A percentile compares a stretch with the other conserved stretches of the same genome.
phyloP scores from a whole-genome alignment of 2,329 filamentous ascomycete species.

The Calonectria pseudoreteaudii region DNA sequence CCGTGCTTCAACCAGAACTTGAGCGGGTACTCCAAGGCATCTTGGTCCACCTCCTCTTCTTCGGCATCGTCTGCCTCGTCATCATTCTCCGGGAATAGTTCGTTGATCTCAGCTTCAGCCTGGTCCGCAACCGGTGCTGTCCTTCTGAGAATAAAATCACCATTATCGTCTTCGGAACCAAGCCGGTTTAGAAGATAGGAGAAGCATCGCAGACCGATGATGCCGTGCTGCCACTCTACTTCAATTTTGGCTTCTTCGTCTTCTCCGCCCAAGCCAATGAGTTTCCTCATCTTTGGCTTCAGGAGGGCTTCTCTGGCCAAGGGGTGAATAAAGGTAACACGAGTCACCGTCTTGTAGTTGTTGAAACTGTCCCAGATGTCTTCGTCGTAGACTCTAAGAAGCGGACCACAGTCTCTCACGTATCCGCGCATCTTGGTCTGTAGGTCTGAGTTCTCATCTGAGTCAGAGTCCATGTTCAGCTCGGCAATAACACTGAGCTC shows the following conservation, averaged over 20 bases:
- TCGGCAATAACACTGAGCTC: conserved; percentile 24
- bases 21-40: conserved; percentile 21
- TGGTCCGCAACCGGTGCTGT: background rate
- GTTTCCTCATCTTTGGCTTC: conserved; percentile 9
- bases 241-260: conserved; percentile 22
- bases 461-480: background rate
- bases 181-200: conserved; percentile 21
- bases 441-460: background rate
- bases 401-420: conserved; percentile 20
- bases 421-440: conserved; percentile 16
- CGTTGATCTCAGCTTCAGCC: conserved; percentile 23
- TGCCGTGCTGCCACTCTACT: conserved; percentile 28
- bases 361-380: conserved; percentile 13
- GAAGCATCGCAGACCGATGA: conserved; percentile 27
- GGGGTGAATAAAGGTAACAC: conserved; percentile 23
- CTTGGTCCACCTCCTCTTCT: conserved; percentile 9
- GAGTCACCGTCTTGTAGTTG: conserved; percentile 12
- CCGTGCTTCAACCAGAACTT: conserved; percentile 25
- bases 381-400: conserved; percentile 18
- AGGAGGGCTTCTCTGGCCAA: conserved; percentile 17
- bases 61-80: conserved; percentile 10
- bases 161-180: conserved; percentile 16
- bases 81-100: conserved; percentile 14
- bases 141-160: conserved; percentile 5
- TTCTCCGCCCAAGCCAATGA: conserved; percentile 18